Conservation (phyloP, 805 yeast genomes). For the Candida sakaeoensis region DNA sequence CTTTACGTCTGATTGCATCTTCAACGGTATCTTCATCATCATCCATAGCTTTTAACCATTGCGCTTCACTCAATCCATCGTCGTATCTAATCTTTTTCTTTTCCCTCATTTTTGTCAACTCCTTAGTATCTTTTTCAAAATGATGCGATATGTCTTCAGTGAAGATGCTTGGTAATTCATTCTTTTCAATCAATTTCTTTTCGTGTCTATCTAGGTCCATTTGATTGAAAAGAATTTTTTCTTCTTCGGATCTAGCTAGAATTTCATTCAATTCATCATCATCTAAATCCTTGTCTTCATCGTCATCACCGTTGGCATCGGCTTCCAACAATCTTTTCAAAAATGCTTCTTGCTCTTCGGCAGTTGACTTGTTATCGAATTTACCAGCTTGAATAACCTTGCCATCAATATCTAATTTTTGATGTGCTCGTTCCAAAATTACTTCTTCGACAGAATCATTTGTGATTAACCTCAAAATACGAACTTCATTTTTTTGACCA, state of each 20-base stretch:
- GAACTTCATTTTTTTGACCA: constrained; percentile 84
- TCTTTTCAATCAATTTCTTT: constrained; percentile 56
- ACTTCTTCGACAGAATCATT: constrained; percentile 83
- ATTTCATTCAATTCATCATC: constrained; percentile 72
- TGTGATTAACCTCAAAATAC: constrained; percentile 75
- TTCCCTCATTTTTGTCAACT: constrained; percentile 63
- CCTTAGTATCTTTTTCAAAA: constrained; percentile 48
- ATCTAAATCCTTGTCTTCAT: constrained; percentile 56
- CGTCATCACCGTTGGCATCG: constrained; percentile 53
- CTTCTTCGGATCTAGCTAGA: constrained; percentile 65
- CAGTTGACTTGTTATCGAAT: constrained; percentile 79
- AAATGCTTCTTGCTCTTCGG: constrained; percentile 83
- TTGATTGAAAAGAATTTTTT: constrained; percentile 49
- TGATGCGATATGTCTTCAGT: constrained; percentile 56
- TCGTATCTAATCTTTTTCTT: constrained; percentile 80
- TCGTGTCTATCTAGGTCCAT: constrained; percentile 57
- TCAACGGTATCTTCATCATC: constrained; percentile 63
- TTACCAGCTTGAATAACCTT: constrained; percentile 91
- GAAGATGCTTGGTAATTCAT: constrained; percentile 80
- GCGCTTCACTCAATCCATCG: constrained; percentile 87
- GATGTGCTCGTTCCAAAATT: constrained; percentile 77
- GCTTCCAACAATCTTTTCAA: constrained; percentile 69
- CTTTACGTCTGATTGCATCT: constrained; percentile 54
- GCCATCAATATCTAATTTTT: constrained; percentile 81
- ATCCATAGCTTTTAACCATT: constrained; percentile 83